A percentile compares a stretch with the other conserved stretches of the same genome.
Evolutionary conservation across 225 moss, liverwort and hornwort genomes (phyloP).

Genomic region (Pseudisothecium myosuroides): DNA sequence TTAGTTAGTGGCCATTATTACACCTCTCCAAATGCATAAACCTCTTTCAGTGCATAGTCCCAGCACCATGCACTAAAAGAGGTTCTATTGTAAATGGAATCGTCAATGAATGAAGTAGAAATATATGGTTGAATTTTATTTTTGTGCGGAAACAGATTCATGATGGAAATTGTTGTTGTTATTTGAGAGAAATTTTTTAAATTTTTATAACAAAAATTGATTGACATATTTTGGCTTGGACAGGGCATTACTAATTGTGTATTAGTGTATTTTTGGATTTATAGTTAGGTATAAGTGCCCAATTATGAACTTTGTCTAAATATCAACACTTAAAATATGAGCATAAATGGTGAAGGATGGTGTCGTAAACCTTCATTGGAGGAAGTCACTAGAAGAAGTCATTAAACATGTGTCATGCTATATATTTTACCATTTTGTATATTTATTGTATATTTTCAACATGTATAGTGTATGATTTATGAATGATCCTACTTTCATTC

Average conservation of each 20-base stretch:
- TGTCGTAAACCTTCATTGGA: not conserved
- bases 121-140: not conserved
- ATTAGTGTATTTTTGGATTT: not conserved
- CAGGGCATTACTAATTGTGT: no score
- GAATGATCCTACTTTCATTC: not conserved
- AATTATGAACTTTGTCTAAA: not conserved
- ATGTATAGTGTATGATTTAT: not conserved
- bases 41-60: no score
- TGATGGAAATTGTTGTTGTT: not conserved
- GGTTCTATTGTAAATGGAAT: no score
- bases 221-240: not conserved
- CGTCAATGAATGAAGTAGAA: accelerated
- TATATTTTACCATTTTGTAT: not conserved
- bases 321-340: not conserved
- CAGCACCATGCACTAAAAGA: no score
- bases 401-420: not conserved
- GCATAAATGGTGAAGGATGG: accelerated
- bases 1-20: no score
- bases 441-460: not conserved
- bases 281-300: accelerated
- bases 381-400: not conserved
- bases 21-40: no score
- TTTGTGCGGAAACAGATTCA: accelerated
- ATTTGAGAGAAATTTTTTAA: no score
- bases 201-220: not conserved